Conservation (phyloP, 2,329 filamentous ascomycete genomes). For the Trichoderma lentiforme region DNA sequence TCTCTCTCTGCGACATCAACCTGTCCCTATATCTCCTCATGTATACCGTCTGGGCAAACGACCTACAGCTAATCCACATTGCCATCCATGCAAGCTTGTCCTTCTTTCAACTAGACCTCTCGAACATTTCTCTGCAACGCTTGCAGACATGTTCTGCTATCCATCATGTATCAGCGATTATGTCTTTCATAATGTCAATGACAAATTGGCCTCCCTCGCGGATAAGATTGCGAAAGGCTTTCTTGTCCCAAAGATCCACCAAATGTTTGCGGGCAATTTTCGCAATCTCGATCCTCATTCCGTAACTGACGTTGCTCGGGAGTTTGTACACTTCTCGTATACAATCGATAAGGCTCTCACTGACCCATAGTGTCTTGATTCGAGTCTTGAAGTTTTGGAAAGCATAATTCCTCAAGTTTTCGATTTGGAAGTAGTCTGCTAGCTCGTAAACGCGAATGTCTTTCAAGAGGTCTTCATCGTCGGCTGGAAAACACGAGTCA, state of each 20-base stretch:
- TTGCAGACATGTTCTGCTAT: not conserved
- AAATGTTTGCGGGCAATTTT: not conserved
- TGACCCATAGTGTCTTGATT: not conserved
- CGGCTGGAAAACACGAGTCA: not conserved
- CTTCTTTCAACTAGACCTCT: not conserved
- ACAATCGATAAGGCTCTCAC: not conserved
- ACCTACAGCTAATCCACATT: not conserved
- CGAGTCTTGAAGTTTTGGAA: not conserved
- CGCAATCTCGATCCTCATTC: not conserved
- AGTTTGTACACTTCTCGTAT: constrained; percentile 6
- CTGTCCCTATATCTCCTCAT: not conserved
- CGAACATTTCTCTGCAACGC: not conserved
- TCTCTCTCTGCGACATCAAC: not conserved
- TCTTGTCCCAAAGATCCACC: not conserved
- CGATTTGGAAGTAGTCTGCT: constrained; percentile 4
- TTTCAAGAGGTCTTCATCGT: constrained; percentile 6
- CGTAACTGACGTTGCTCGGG: not conserved
- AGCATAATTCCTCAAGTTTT: not conserved
- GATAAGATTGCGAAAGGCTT: not conserved
- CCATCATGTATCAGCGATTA: not conserved
- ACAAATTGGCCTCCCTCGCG: constrained; percentile 12
- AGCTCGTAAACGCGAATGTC: constrained; percentile 14
- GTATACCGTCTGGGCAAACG: not conserved
- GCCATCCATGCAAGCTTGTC: not conserved
- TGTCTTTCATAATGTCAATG: not conserved